Percentiles rank a stretch among this genome's conserved stretches.
Conservation (phyloP, 441 rosid species). For the Erodium texanum region DNA sequence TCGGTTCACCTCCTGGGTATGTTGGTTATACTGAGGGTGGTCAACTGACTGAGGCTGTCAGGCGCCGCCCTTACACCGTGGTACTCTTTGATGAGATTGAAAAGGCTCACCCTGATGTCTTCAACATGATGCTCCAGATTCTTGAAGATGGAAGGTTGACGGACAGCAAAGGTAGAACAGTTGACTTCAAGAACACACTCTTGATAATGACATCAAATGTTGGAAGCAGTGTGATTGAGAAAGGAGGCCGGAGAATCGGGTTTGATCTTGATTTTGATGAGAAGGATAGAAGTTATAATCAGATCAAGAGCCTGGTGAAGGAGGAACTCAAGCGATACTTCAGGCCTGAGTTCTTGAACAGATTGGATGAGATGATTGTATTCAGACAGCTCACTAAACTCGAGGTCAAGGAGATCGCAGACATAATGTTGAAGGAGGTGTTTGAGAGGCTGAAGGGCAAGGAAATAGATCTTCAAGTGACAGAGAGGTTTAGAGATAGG, state of each 20-base stretch:
- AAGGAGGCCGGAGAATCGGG: slow-evolving; percentile 84
- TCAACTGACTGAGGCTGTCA: slow-evolving; percentile 90
- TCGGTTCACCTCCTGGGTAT: slow-evolving; percentile 97
- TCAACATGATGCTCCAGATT: slow-evolving; percentile 98
- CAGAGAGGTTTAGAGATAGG: slow-evolving; percentile 80
- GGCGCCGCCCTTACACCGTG: slow-evolving; percentile 90
- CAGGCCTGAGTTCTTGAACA: slow-evolving; percentile 88
- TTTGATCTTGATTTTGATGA: slow-evolving; percentile 86
- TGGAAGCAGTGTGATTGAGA: slow-evolving; percentile 95
- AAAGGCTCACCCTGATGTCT: slow-evolving; percentile 97
- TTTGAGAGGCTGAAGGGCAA: slow-evolving; percentile 61
- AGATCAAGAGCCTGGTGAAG: slow-evolving; percentile 86
- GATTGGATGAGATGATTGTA: slow-evolving; percentile 95
- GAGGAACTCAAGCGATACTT: slow-evolving; percentile 89
- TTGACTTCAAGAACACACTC: slow-evolving; percentile 93
- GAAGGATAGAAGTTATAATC: slow-evolving; percentile 76
- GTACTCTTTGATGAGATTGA: too few species aligned
- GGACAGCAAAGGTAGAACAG: slow-evolving; percentile 96
- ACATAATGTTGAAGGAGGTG: slow-evolving; percentile 89
- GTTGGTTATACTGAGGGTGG: slow-evolving; percentile 99
- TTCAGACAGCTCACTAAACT: slow-evolving; percentile 88
- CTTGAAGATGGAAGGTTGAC: slow-evolving; percentile 95
- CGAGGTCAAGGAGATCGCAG: slow-evolving; percentile 88
- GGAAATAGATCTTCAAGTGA: slow-evolving; percentile 91
- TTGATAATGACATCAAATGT: slow-evolving; percentile 94